These are phyloP conservation scores for Parsonsia alboflavescens DNA, from an alignment of 257 asterid genomes.

Conservation along the genomic window DNA sequence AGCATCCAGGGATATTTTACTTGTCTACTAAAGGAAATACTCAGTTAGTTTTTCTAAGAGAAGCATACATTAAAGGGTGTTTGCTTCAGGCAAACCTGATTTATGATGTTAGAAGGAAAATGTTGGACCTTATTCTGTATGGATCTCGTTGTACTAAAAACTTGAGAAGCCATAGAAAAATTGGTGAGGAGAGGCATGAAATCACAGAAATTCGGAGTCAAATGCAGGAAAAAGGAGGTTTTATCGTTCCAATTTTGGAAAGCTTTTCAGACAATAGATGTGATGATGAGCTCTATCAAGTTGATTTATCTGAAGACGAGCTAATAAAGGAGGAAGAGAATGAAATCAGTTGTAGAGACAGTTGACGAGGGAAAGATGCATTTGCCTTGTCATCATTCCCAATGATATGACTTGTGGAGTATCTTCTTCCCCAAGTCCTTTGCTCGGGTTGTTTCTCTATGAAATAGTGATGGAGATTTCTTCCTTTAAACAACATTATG, in stretches of 20 bases:
- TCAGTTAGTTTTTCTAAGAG: conserved; percentile 61
- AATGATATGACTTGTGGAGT: background rate
- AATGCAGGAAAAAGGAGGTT: conserved; percentile 37
- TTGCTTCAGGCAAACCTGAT: conserved; percentile 46
- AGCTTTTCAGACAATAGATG: conserved; percentile 16
- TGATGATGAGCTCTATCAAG: background rate
- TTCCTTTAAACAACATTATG: background rate
- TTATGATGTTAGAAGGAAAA: conserved; percentile 51
- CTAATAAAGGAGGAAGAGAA: conserved; percentile 5
- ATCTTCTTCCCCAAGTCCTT: background rate
- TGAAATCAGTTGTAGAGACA: background rate
- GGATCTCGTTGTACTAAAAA: conserved; percentile 51
- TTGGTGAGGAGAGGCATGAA: conserved; percentile 19
- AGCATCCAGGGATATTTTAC: conserved; percentile 83
- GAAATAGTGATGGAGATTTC: background rate
- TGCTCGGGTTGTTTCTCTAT: background rate
- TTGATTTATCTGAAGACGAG: conserved; percentile 12
- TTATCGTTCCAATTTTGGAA: conserved; percentile 53
- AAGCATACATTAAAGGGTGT: conserved; percentile 53
- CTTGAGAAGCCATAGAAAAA: conserved; percentile 26
- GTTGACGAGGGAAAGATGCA: background rate
- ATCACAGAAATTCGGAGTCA: conserved; percentile 12
- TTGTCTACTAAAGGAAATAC: conserved; percentile 55
- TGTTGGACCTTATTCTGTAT: conserved; percentile 60
- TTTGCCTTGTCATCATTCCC: background rate